These are phyloP conservation scores for Hypoxylon intermedium DNA, from an alignment of 495 filamentous ascomycete species.

Conservation along the genomic window DNA sequence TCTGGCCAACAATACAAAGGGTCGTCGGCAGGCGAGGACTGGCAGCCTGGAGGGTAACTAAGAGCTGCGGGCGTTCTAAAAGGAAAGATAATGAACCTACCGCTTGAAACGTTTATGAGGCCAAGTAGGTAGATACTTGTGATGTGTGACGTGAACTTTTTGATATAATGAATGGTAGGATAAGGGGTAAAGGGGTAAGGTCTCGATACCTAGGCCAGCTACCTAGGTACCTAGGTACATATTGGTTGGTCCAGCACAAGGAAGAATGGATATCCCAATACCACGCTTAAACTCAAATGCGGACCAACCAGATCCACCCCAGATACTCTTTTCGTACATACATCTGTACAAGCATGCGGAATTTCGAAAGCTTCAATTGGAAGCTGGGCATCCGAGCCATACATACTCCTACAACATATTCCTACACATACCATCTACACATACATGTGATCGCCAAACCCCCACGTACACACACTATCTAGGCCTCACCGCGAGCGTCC, in stretches of 20 bases:
- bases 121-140: too few species aligned
- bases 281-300: not conserved
- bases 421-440: too few species aligned
- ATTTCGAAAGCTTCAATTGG: constrained; percentile 10
- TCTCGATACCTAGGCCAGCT: too few species aligned
- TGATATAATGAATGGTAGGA: too few species aligned
- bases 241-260: not conserved
- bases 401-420: not conserved
- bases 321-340: not conserved
- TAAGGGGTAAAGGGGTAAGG: too few species aligned
- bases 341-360: not conserved
- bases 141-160: too few species aligned
- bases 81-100: constrained; percentile 8
- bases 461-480: constrained; percentile 1
- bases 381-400: constrained; percentile 7
- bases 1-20: constrained; percentile 73
- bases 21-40: constrained; percentile 84
- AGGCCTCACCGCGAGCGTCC: not conserved
- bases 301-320: constrained; percentile 2
- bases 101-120: too few species aligned
- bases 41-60: constrained; percentile 77
- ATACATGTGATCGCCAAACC: not conserved
- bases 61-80: constrained; percentile 49
- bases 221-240: too few species aligned
- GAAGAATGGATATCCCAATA: constrained; percentile 25